phyloP scores from a whole-genome alignment of 2,329 filamentous ascomycete species.

The Paracoccidioides brasiliensis region DNA sequence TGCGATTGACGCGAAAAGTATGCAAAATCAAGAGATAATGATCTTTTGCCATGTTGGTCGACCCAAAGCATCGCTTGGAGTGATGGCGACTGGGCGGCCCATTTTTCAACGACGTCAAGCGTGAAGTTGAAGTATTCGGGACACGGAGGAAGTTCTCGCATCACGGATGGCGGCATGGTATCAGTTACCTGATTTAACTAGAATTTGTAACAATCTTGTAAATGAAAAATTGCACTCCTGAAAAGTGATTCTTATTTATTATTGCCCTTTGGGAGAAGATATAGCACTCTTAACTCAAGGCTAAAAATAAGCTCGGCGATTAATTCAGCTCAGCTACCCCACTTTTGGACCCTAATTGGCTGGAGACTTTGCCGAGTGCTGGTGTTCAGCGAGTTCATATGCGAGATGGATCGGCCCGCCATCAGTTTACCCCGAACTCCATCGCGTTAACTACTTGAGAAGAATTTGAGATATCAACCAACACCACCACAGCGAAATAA shows the following conservation, averaged over 20 bases:
- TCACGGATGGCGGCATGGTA: background rate
- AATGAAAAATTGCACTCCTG: background rate
- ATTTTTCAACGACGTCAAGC: conserved; percentile 29
- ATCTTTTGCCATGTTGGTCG: conserved; percentile 20
- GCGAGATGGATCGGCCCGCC: no score
- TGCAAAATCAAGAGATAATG: conserved; percentile 20
- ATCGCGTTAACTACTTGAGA: no score
- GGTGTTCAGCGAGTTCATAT: no score
- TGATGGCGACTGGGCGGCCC: conserved; percentile 19
- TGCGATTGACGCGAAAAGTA: conserved; percentile 27
- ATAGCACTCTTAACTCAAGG: no score
- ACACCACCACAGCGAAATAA: no score
- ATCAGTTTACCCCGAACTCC: no score
- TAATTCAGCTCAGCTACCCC: no score
- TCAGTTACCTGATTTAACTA: background rate
- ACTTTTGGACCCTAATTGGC: no score
- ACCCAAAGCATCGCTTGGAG: conserved; percentile 28
- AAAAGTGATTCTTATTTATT: background rate
- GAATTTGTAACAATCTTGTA: background rate
- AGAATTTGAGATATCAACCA: no score
- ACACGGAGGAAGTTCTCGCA: conserved; percentile 4
- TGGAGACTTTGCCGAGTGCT: no score
- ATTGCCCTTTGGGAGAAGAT: no score
- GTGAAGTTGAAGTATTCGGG: conserved; percentile 29
- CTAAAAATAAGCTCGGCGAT: no score